A percentile compares a stretch with the other conserved stretches of the same genome.
phyloP scores from a whole-genome alignment of 768 basidiomycete species.

The Psilocybe tampanensis region DNA sequence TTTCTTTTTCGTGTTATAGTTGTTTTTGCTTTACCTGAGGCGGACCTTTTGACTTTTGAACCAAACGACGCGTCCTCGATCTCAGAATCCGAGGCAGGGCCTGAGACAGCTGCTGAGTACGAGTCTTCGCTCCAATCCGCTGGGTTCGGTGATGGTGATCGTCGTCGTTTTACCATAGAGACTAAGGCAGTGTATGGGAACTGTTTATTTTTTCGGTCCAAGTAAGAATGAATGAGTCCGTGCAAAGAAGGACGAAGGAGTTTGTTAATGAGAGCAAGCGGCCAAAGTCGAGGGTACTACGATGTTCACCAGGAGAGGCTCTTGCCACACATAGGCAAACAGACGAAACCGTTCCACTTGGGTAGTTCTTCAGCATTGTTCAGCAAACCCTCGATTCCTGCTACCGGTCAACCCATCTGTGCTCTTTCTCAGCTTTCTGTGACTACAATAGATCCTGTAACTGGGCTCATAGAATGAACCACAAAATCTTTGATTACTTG shows the following conservation, averaged over 20 bases:
- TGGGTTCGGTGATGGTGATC: constrained; percentile 17
- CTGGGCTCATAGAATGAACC: no score
- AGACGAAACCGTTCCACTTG: neutral
- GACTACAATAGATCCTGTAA: no score
- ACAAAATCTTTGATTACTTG: no score
- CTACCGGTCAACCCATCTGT: no score
- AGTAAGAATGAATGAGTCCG: neutral
- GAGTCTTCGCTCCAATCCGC: constrained; percentile 20
- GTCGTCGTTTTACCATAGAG: constrained; percentile 27
- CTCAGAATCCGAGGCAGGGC: constrained; percentile 15
- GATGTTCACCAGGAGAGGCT: neutral
- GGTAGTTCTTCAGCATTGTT: no score
- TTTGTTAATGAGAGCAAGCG: neutral
- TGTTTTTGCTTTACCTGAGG: constrained; percentile 5
- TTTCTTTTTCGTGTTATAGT: constrained; percentile 4
- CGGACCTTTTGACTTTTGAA: constrained; percentile 5
- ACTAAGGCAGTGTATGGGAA: neutral
- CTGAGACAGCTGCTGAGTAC: neutral
- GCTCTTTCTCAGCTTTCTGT: no score
- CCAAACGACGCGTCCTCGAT: constrained; percentile 22
- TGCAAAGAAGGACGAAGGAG: neutral
- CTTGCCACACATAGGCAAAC: neutral
- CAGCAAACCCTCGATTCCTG: no score
- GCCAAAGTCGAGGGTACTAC: neutral
- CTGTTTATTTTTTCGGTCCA: neutral